Evolutionary conservation across 768 basidiomycete species (phyloP).

Genomic region (Phanerochaete carnosa): DNA sequence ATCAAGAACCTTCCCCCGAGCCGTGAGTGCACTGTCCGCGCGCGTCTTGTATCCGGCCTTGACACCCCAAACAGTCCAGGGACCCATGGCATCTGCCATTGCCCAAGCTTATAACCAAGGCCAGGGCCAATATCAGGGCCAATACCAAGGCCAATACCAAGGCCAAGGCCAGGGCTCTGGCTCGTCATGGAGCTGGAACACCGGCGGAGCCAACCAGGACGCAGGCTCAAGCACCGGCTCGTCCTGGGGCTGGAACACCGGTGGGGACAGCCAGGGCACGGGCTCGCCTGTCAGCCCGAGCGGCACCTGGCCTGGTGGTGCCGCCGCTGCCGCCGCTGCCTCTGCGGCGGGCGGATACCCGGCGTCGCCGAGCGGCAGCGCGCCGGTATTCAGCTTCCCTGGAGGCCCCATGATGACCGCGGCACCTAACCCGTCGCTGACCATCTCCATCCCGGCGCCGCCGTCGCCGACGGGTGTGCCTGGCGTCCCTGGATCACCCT

Average conservation of each 20-base stretch:
- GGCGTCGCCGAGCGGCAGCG: not conserved
- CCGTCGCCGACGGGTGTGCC: not conserved
- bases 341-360: not conserved
- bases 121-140: not conserved
- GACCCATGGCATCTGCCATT: not conserved
- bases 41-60: not conserved
- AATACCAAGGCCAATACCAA: too few relatives aligned
- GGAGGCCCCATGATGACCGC: not conserved
- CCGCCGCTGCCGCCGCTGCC: too few relatives aligned
- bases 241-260: too few relatives aligned
- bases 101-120: not conserved
- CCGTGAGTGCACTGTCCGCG: not conserved
- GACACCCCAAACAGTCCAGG: not conserved
- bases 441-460: not conserved
- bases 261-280: not conserved
- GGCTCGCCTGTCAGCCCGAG: not conserved
- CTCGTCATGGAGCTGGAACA: too few relatives aligned
- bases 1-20: not conserved
- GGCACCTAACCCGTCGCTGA: not conserved
- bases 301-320: too few relatives aligned
- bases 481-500: not conserved
- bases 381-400: not conserved
- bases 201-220: too few relatives aligned
- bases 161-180: too few relatives aligned
- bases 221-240: too few relatives aligned